phyloP scores from a whole-genome alignment of 495 filamentous ascomycete genomes.

The Penicillium coprophilum region DNA sequence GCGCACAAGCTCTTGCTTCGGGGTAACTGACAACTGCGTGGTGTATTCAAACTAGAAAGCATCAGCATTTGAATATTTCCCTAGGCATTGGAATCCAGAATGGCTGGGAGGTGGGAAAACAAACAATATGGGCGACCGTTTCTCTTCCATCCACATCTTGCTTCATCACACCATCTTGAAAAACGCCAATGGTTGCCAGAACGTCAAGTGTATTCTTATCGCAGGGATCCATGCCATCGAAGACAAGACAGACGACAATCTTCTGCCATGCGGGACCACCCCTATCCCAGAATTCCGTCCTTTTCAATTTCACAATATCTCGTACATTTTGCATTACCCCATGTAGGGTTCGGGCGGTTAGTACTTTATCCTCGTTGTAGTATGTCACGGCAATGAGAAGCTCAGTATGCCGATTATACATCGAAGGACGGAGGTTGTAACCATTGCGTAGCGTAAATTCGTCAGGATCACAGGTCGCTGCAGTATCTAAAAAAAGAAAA shows the following conservation, averaged over 20 bases:
- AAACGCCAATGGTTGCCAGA: slow-evolving; percentile 89
- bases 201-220: slow-evolving; percentile 95
- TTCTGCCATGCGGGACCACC: slow-evolving; percentile 99
- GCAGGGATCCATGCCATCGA: slow-evolving; percentile 95
- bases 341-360: slow-evolving; percentile 88
- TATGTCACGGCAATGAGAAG: slow-evolving; percentile 96
- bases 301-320: slow-evolving; percentile 96
- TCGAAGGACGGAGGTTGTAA: slow-evolving; percentile 96
- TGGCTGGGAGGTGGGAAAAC: slow-evolving; percentile 14
- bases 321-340: slow-evolving; percentile 98
- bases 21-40: slow-evolving; percentile 89
- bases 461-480: slow-evolving; percentile 95
- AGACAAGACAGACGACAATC: slow-evolving; percentile 94
- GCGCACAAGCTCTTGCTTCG: slow-evolving; percentile 89
- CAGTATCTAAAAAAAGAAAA: slow-evolving; percentile 63
- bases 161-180: slow-evolving; percentile 98
- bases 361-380: slow-evolving; percentile 96
- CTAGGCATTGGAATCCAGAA: not conserved
- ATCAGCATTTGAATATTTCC: not conserved
- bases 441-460: slow-evolving; percentile 98
- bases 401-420: slow-evolving; percentile 99
- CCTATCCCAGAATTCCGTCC: slow-evolving; percentile 98
- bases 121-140: slow-evolving; percentile 86
- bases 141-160: slow-evolving; percentile 95
- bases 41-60: slow-evolving; percentile 81